Evolutionary conservation across 805 yeast species (phyloP).

Genomic region (Wickerhamiella bombiphila): DNA sequence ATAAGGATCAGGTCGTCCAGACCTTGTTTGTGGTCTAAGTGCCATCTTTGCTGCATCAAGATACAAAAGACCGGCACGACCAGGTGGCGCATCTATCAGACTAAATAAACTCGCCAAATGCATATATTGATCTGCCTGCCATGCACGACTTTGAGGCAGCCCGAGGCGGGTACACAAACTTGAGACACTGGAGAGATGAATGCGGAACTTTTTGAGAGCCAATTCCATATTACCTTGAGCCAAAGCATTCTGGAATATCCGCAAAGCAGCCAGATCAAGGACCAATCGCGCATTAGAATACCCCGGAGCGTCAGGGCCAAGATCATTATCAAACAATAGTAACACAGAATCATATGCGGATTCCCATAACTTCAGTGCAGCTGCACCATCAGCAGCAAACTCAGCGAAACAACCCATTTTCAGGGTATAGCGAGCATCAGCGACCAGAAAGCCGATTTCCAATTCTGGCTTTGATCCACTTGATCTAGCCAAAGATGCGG

Average conservation of each 20-base stretch:
- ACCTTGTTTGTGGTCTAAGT: slow-evolving; percentile 13
- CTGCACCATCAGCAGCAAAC: slow-evolving; percentile 33
- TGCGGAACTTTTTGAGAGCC: slow-evolving; percentile 49
- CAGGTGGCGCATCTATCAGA: slow-evolving; percentile 6
- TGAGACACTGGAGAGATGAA: slow-evolving; percentile 43
- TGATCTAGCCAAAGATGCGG: too few species aligned
- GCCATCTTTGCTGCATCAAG: slow-evolving; percentile 28
- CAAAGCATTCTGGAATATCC: slow-evolving; percentile 46
- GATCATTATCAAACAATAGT: slow-evolving; percentile 24
- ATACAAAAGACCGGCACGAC: slow-evolving; percentile 13
- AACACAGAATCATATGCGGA: slow-evolving; percentile 38
- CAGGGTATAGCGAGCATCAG: slow-evolving; percentile 38
- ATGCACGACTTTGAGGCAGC: slow-evolving; percentile 21
- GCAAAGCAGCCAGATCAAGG: slow-evolving; percentile 47
- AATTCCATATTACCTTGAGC: slow-evolving; percentile 42
- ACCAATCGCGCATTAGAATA: slow-evolving; percentile 21
- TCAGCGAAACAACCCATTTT: slow-evolving; percentile 40
- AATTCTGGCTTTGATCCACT: too few species aligned
- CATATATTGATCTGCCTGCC: slow-evolving; percentile 52
- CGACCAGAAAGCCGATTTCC: slow-evolving; percentile 24
- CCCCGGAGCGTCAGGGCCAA: slow-evolving; percentile 1
- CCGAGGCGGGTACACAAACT: slow-evolving; percentile 17
- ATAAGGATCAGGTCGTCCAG: slow-evolving; percentile 5
- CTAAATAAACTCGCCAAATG: slow-evolving; percentile 36
- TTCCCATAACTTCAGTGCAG: slow-evolving; percentile 37